Base-by-base conservation (phyloP, 495 filamentous ascomycete species). In the Penicillium cataractarum region DNA sequence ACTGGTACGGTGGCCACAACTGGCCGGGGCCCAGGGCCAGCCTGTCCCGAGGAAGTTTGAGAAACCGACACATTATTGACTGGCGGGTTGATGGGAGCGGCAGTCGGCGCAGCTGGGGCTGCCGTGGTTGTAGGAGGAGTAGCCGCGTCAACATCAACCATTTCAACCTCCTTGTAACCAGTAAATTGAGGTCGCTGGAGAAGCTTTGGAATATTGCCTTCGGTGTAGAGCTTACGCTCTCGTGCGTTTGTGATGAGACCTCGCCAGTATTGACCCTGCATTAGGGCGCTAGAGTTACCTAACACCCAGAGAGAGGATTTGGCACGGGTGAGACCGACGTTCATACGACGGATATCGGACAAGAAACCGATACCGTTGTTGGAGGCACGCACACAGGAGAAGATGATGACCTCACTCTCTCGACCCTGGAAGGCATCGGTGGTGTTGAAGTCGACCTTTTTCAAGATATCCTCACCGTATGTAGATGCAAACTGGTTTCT, bases 311-410 rank as follows among this genome's bases (percentile, higher is more conserved):
- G 82, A 3, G 93, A 97, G 15, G 90, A 96, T 70, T 96, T 97
- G 12, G 95, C 96, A 81, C 95, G 87, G 8, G 95, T 99, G 46
- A 99, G 80, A 78, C 95, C 95, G 70, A 99, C 95, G 78, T 99
- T 99, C 95, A 99, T 99, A 86, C 95, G 95, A 55, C 95, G 88
- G 70, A 99, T 96, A 78, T 99, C 95, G 48, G 90, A 88, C 83
- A 99, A 88, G 86, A 99, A 99, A 82, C 95, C 95, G 70, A 99
- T 97, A 67, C 96, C 92, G 31, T 92, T 92, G 31, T 87, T 90
- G 17, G 91, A 93, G 33, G 95, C 93, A 76, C 95, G 87, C 33
- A 99, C 95, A 73, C 95, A 99, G 53, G 96, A 98, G 79, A 99
- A 99, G 60, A 99, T 97, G 70, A 99, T 97, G 63, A 99, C 87